phyloP scores from a whole-genome alignment of 345 rosid genomes.

The Nasturtium officinale region DNA sequence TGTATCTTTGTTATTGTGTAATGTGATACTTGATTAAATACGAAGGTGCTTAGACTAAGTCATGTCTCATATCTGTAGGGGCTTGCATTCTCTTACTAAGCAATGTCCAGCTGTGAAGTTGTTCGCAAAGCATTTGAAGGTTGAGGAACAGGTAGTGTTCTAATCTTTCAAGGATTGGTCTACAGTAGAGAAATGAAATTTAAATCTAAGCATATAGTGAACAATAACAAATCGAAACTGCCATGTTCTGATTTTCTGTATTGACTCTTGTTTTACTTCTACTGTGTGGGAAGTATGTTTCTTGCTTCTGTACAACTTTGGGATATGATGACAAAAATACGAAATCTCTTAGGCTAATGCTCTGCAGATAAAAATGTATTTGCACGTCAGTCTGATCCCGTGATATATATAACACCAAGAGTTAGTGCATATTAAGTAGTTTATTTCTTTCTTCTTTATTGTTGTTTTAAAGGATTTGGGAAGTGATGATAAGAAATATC shows the following conservation, averaged over 20 bases:
- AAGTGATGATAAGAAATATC: conserved; percentile 50
- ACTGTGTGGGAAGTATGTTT: neutral
- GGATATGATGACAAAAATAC: conserved; percentile 47
- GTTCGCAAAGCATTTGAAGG: conserved; percentile 87
- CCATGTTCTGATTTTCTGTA: neutral
- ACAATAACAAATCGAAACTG: neutral
- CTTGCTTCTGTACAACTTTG: neutral
- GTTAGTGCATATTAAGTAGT: neutral
- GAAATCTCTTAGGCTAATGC: conserved; percentile 36
- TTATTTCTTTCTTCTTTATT: neutral
- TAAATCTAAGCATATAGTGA: neutral
- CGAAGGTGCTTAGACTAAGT: neutral
- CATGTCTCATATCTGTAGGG: conserved; percentile 48
- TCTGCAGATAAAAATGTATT: conserved; percentile 45
- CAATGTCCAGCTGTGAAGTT: conserved; percentile 75
- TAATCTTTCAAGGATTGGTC: conserved; percentile 6
- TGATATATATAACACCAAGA: neutral
- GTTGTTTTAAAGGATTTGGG: conserved; percentile 35
- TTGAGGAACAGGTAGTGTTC: conserved; percentile 79
- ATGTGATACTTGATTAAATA: neutral
- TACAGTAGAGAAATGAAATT: neutral
- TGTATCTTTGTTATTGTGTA: conserved; percentile 8
- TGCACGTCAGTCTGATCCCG: conserved; percentile 68
- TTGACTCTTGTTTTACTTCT: neutral
- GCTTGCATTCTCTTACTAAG: conserved; percentile 61